phyloP scores from a whole-genome alignment of 345 rosid species.

The Syzygium aromaticum region DNA sequence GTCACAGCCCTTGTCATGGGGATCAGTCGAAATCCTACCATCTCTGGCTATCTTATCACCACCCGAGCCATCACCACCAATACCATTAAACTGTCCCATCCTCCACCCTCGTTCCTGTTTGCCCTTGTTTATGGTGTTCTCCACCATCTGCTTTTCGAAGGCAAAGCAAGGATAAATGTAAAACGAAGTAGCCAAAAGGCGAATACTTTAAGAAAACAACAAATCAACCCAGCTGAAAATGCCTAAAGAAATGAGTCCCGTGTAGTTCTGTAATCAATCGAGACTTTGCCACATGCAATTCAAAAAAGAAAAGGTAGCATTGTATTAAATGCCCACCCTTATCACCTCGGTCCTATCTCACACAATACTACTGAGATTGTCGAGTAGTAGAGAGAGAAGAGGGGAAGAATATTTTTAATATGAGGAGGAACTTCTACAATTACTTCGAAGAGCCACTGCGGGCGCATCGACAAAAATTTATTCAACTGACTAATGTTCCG shows the following conservation, averaged over 20 bases:
- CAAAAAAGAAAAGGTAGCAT: not conserved
- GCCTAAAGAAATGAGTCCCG: not conserved
- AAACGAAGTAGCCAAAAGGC: not conserved
- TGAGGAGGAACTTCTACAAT: not conserved
- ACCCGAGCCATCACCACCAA: not conserved
- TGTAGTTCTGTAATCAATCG: not conserved
- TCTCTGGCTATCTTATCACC: not conserved
- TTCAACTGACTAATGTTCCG: not conserved
- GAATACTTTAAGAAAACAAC: not conserved
- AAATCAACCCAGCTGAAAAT: not conserved
- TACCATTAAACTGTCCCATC: not conserved
- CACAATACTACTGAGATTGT: not conserved
- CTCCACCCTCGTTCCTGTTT: not conserved
- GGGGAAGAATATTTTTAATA: not conserved
- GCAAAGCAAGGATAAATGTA: not conserved
- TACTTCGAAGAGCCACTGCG: not conserved
- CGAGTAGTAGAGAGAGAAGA: not conserved
- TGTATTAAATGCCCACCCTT: not conserved
- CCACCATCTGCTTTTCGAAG: slow-evolving; percentile 1
- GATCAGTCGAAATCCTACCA: not conserved
- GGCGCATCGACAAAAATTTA: not conserved
- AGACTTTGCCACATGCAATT: not conserved
- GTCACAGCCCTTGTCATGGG: not conserved
- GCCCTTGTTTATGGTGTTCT: not conserved
- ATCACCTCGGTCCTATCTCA: not conserved